phyloP scores from a whole-genome alignment of 768 basidiomycete species.

The Neoboletus brunneissimus region DNA sequence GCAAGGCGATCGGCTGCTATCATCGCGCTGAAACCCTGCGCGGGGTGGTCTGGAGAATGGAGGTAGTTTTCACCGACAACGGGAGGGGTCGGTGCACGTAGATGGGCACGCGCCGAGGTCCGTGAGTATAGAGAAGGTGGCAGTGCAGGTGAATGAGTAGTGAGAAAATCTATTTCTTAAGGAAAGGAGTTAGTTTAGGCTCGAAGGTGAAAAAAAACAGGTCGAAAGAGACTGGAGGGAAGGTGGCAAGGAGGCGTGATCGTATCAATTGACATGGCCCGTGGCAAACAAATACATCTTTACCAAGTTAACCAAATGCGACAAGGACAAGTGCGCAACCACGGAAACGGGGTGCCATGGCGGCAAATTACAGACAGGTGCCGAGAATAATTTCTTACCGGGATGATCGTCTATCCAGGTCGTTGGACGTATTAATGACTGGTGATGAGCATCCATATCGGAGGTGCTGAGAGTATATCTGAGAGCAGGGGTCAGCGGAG shows the following conservation, averaged over 20 bases:
- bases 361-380: slow-evolving; percentile 5
- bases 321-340: slow-evolving; percentile 1
- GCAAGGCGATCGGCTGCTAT: slow-evolving; percentile 11
- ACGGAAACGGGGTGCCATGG: slow-evolving; percentile 16
- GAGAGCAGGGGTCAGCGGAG: slow-evolving; percentile 32
- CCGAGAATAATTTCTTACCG: slow-evolving; percentile 21
- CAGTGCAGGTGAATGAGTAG: slow-evolving; percentile 30
- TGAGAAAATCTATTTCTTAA: slow-evolving; percentile 28
- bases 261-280: slow-evolving; percentile 20
- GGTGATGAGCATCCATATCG: slow-evolving; percentile 29
- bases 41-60: slow-evolving; percentile 23
- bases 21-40: slow-evolving; percentile 22
- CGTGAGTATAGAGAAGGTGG: slow-evolving; percentile 36
- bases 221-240: slow-evolving; percentile 1
- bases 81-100: slow-evolving; percentile 41
- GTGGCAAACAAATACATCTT: slow-evolving; percentile 23
- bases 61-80: slow-evolving; percentile 24
- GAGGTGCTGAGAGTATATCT: slow-evolving; percentile 22
- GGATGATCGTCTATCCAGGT: slow-evolving; percentile 29
- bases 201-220: slow-evolving; percentile 18
- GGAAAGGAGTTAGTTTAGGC: slow-evolving; percentile 18
- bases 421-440: slow-evolving; percentile 8
- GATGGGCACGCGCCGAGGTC: slow-evolving; percentile 30
- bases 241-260: slow-evolving; percentile 7
- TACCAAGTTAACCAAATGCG: slow-evolving; percentile 10